Evolutionary conservation across 169 alveolate genomes (phyloP), one percentile per base, ranked within the genome.

Genomic region (Babesia caballi): DNA sequence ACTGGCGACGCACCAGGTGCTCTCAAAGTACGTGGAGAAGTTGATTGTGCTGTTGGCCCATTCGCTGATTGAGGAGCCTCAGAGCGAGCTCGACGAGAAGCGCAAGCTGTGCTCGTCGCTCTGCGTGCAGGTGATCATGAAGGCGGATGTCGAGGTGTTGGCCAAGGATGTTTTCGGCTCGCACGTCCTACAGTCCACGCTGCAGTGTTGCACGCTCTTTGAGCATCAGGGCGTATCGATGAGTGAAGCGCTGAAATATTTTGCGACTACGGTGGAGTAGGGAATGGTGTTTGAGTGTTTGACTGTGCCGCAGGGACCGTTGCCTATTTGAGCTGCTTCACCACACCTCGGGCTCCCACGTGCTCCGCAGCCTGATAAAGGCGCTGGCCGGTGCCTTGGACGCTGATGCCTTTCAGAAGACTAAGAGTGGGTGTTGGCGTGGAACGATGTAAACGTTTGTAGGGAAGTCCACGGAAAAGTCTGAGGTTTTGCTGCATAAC

Each of bases 261-360:
- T 77, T 5, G 72, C 85, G 30, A 40, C 56, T 17, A 66, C 67
- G 7, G 65, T 77, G 2, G 85, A 77, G 85, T 77, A 66, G n/a
- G 76, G 7, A 30, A 0, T 21, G 17, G 15, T 8, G 9, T 23
- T 8, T 21, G 6, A 4, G 11, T 32, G 28, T 2, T 5, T 6
- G 0, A 15, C 14, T 1, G 0, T 5, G 2, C 14, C 19, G 17
- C 54, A 77, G 85, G 63, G 85, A 77, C 28, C 58, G 74, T 3
- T 77, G 85, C 63, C 71, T 77, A 1, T 77, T 54, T 52, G 75
- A 54, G 33, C 9, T 77, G 52, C 51, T 63, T 14, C 73, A 77
- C 36, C 82, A 77, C 28, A 35, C 2, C 46, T 77, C 82, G n/a
- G 85, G 85, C 0, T 77, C 85, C 12, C 72, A 77, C 19, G 63